Evolutionary conservation across 495 filamentous ascomycete genomes (phyloP).

Genomic region (Xylaria castorea): DNA sequence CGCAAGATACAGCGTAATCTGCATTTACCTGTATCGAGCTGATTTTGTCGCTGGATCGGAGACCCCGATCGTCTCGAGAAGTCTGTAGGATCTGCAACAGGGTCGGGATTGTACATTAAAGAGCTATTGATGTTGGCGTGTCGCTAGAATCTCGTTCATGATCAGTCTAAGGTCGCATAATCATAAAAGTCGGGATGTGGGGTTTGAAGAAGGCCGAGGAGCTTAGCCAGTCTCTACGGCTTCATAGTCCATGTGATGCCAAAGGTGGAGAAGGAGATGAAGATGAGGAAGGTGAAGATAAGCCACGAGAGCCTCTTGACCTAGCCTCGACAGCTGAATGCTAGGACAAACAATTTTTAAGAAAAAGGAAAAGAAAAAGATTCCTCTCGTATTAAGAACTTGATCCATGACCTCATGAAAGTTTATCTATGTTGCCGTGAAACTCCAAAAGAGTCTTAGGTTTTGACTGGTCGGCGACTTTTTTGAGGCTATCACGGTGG

Average conservation of each 20-base stretch:
- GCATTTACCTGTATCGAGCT: neutral
- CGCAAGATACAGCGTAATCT: neutral
- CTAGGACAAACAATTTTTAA: neutral
- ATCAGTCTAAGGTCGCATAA: constrained; percentile 4
- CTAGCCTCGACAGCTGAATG: neutral
- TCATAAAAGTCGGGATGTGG: neutral
- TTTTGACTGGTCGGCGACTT: constrained; percentile 9
- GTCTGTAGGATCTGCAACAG: constrained; percentile 9
- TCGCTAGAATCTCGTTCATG: constrained; percentile 1
- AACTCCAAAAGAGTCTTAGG: neutral
- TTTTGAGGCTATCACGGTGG: neutral
- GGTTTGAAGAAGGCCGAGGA: neutral
- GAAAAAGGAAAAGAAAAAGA: neutral
- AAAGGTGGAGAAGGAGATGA: neutral
- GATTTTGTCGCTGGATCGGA: neutral
- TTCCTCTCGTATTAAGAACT: neutral
- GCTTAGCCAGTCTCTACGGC: neutral
- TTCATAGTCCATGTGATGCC: constrained; percentile 8
- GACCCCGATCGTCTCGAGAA: neutral
- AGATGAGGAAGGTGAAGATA: neutral
- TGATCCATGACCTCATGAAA: neutral
- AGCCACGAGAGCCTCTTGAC: neutral
- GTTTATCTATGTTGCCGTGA: neutral
- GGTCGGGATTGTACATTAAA: constrained; percentile 3
- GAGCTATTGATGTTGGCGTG: neutral